These are phyloP conservation scores for Malus hybrid DNA, from an alignment of 331 rosid genomes.

Conservation along the genomic window DNA sequence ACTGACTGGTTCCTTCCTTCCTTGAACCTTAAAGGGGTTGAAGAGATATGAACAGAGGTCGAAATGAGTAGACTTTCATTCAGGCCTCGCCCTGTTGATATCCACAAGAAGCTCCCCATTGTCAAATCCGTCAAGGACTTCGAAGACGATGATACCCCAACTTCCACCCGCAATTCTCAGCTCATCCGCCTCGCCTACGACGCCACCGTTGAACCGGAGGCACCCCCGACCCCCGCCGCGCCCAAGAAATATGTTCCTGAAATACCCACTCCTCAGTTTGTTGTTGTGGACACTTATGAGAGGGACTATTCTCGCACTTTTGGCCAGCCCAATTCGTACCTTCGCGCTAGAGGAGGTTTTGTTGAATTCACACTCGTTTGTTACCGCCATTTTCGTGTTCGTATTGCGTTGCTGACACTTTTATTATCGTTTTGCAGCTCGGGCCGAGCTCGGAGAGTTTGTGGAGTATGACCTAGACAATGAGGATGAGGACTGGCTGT, in stretches of 20 bases:
- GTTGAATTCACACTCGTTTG: background rate
- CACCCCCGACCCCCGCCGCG: constrained; percentile 29
- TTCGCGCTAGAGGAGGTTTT: constrained; percentile 86
- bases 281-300: constrained; percentile 84
- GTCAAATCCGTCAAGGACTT: constrained; percentile 88
- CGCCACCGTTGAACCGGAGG: constrained; percentile 45
- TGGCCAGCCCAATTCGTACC: constrained; percentile 72
- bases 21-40: background rate
- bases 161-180: constrained; percentile 84
- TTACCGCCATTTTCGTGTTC: constrained; percentile 1
- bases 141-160: constrained; percentile 84
- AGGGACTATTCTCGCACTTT: constrained; percentile 85
- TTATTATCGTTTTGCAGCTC: constrained; percentile 35
- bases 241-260: constrained; percentile 57
- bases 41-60: background rate
- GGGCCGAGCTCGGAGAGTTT: constrained; percentile 95
- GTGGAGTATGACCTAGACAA: constrained; percentile 92
- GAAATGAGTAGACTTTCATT: constrained; percentile 68
- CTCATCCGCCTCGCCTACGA: constrained; percentile 51
- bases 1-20: background rate
- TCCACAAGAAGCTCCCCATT: constrained; percentile 96
- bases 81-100: constrained; percentile 96
- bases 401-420: background rate
- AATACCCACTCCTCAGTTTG: constrained; percentile 89
- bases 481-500: constrained; percentile 94